A percentile compares a stretch with the other conserved stretches of the same genome.
These are phyloP conservation scores for Apophysomyces ossiformis DNA, from an alignment of 371 early-diverging fungal species.

Conservation along the genomic window DNA sequence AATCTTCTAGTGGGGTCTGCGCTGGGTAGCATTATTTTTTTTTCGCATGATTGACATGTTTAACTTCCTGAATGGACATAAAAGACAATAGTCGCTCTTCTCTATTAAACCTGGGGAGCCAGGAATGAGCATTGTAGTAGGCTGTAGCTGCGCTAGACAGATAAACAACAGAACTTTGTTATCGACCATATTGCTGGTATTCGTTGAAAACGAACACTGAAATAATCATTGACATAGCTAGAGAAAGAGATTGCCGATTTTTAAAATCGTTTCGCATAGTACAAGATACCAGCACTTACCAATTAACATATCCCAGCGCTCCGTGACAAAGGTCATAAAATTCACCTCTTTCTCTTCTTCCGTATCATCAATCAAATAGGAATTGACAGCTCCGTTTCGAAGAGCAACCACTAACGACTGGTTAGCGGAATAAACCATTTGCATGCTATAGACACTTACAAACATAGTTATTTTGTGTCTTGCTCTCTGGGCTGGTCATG, in stretches of 20 bases:
- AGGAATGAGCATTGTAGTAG: too few relatives aligned
- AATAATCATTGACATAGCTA: conserved; percentile 37
- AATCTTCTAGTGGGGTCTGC: too few relatives aligned
- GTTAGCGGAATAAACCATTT: not conserved
- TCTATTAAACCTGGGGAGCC: too few relatives aligned
- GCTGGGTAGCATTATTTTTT: too few relatives aligned
- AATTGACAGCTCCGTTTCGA: conserved; percentile 30
- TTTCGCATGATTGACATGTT: too few relatives aligned
- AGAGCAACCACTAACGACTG: conserved; percentile 26
- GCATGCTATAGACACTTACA: conserved; percentile 3
- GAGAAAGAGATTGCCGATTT: not conserved
- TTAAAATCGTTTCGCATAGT: not conserved
- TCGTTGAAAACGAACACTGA: conserved; percentile 39
- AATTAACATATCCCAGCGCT: conserved; percentile 42
- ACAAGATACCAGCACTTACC: conserved; percentile 21
- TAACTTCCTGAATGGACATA: too few relatives aligned
- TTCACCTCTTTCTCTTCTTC: conserved; percentile 27
- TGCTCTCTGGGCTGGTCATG: not conserved
- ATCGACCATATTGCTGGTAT: conserved; percentile 18
- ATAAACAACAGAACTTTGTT: not conserved
- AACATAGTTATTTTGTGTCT: conserved; percentile 12
- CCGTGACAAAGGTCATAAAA: conserved; percentile 32
- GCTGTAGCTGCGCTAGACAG: not conserved
- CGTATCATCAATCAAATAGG: conserved; percentile 29
- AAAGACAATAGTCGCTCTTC: too few relatives aligned